Percentiles rank a stretch among this genome's conserved stretches.
These are phyloP conservation scores for Geranium incanum DNA, from an alignment of 441 rosid species.

Conservation along the genomic window DNA sequence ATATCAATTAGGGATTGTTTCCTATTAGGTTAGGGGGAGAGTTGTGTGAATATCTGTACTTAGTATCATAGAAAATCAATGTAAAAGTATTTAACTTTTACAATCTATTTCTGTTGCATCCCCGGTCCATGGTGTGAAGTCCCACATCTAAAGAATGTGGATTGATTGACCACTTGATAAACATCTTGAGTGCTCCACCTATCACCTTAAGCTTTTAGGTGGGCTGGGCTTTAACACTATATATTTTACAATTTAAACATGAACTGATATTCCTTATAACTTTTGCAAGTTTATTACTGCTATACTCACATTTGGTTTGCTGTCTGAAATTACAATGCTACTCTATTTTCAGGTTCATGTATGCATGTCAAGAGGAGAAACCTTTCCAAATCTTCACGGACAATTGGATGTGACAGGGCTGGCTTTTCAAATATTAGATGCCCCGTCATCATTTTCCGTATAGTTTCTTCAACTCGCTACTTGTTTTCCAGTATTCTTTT, in stretches of 20 bases:
- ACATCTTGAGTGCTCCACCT: too few relatives aligned
- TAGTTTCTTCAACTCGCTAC: conserved; percentile 20
- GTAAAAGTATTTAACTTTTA: too few relatives aligned
- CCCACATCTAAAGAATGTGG: too few relatives aligned
- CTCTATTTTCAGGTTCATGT: conserved; percentile 65
- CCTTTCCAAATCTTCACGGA: conserved; percentile 93
- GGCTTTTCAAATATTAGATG: conserved; percentile 78
- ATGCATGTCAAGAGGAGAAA: conserved; percentile 95
- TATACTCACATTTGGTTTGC: conserved; percentile 13
- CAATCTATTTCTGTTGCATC: too few relatives aligned
- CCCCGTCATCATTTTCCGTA: conserved; percentile 89
- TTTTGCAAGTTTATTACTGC: conserved; percentile 3
- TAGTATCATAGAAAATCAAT: too few relatives aligned
- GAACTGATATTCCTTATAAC: neutral
- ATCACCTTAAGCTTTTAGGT: too few relatives aligned
- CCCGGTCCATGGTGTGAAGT: too few relatives aligned
- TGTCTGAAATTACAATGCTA: conserved; percentile 19
- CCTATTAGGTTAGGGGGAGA: too few relatives aligned
- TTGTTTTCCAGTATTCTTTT: conserved; percentile 19
- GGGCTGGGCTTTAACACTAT: neutral
- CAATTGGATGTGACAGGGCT: conserved; percentile 86
- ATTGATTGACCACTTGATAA: too few relatives aligned
- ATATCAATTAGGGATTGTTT: too few relatives aligned
- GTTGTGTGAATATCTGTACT: too few relatives aligned
- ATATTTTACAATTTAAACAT: neutral